Percentiles rank a stretch among this genome's conserved stretches.
These are phyloP conservation scores for Neofusicoccum parvum DNA, from an alignment of 2,329 filamentous ascomycete species.

Conservation along the genomic window DNA sequence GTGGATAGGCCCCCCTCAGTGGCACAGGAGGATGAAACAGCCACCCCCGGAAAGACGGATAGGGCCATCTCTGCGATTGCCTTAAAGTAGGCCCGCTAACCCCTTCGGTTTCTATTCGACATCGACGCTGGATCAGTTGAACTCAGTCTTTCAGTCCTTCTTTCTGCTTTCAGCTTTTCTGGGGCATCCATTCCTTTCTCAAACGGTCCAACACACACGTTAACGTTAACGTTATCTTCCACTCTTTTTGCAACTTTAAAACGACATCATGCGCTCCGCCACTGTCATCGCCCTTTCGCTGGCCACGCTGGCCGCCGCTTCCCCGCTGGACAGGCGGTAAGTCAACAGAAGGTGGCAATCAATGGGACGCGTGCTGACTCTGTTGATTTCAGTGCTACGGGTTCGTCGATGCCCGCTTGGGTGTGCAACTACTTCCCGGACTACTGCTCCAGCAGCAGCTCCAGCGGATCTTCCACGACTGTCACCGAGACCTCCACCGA, in stretches of 20 bases:
- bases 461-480: too few species aligned
- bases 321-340: background rate
- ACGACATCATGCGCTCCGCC: conserved; percentile 1
- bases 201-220: background rate
- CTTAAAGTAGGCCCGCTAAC: background rate
- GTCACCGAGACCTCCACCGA: background rate
- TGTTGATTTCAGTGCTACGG: too few species aligned
- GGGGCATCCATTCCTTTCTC: background rate
- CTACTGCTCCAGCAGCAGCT: background rate
- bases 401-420: background rate
- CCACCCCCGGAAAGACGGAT: background rate
- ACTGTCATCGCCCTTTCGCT: background rate
- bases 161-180: background rate
- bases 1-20: too few species aligned
- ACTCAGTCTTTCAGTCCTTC: background rate
- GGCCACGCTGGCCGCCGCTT: background rate
- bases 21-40: background rate
- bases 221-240: background rate
- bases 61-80: background rate
- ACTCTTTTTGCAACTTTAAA: background rate
- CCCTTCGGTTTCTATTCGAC: background rate
- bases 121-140: background rate
- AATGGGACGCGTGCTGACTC: too few species aligned
- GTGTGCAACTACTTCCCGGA: background rate
- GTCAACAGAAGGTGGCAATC: background rate